Evolutionary conservation across 2,329 filamentous ascomycete species (phyloP), one percentile per base, ranked within the genome.

Genomic region (Fusarium nisikadoi): DNA sequence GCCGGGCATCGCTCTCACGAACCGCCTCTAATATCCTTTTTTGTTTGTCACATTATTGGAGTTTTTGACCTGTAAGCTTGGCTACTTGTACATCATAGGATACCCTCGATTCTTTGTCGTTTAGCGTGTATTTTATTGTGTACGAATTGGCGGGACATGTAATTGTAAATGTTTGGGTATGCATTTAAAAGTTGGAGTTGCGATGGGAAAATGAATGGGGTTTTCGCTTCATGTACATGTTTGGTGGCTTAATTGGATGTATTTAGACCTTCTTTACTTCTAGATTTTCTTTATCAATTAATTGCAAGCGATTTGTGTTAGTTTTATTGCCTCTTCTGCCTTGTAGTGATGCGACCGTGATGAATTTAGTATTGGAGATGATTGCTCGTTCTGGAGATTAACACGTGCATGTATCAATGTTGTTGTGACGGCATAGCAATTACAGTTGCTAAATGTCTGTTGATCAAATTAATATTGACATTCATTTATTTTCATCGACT

Each of bases 1-100:
- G 5, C 77, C 77, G 8, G 77, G 77, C 27, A 76, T 78, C 39
- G 61, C 72, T n/a, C 61, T 78, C 31, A 78, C 75, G 11, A 76
- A 78, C 71, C 68, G 72, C 7, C 74, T 77, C 49, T 78, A 65
- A 71, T 72, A 43, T 27, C 20, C 1, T 14, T 27, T 42, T 35
- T 54, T 33, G 3, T 7, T 43, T 27, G 25, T 29, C 39, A 36
- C 14, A 9, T 23, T 27, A 25, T 45, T 55, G 63, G 53, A 67
- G 62, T 67, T 46, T 46, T 46, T 62, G 33, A 69, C 27, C n/a
- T 35, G 60, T 46, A 59, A 59, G n/a, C 25, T 36, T 42, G 36
- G 39, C 66, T 69, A 69, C 66, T 69, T 69, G 66, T 69, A 69
- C 66, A 69, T 53, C 65, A 69, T 69, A 55, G 52, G 66, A 69